Conservation (phyloP, 1,284 basidiomycete species). For the Fomes fomentarius region DNA sequence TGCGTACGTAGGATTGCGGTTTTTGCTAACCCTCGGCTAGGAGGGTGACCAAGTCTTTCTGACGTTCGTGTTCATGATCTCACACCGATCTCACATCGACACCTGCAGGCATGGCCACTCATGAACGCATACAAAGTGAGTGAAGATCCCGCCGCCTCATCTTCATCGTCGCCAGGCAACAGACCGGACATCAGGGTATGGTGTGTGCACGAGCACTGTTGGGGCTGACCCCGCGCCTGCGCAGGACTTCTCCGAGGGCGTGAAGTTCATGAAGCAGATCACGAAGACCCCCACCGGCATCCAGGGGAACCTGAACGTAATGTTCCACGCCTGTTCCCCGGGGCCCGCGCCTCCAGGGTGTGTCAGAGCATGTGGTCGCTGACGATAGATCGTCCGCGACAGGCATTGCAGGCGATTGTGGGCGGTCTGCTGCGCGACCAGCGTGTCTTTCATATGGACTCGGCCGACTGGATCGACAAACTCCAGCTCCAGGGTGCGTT, state of each 20-base stretch:
- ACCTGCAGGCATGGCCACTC: constrained; percentile 43
- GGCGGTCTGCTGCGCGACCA: constrained; percentile 39
- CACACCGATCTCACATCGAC: too few relatives aligned
- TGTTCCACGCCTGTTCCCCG: neutral
- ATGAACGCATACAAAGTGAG: constrained; percentile 37
- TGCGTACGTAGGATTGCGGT: constrained; percentile 22
- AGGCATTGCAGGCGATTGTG: constrained; percentile 33
- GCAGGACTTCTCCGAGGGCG: constrained; percentile 25
- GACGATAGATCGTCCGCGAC: neutral
- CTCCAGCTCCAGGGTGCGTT: constrained; percentile 39
- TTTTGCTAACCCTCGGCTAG: neutral
- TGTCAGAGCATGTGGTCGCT: neutral
- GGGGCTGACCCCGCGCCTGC: neutral
- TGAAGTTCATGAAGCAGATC: constrained; percentile 21
- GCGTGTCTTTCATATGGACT: constrained; percentile 37
- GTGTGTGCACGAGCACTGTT: neutral
- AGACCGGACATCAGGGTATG: too few relatives aligned
- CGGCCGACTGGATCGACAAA: constrained; percentile 27
- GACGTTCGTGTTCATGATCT: neutral
- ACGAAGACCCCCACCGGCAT: constrained; percentile 12
- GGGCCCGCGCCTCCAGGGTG: too few relatives aligned
- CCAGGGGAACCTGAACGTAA: constrained; percentile 22
- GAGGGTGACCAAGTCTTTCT: neutral
- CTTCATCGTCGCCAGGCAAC: too few relatives aligned
- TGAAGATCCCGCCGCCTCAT: constrained; percentile 9